phyloP scores from a whole-genome alignment of 441 rosid species.

The Kokia cookei region DNA sequence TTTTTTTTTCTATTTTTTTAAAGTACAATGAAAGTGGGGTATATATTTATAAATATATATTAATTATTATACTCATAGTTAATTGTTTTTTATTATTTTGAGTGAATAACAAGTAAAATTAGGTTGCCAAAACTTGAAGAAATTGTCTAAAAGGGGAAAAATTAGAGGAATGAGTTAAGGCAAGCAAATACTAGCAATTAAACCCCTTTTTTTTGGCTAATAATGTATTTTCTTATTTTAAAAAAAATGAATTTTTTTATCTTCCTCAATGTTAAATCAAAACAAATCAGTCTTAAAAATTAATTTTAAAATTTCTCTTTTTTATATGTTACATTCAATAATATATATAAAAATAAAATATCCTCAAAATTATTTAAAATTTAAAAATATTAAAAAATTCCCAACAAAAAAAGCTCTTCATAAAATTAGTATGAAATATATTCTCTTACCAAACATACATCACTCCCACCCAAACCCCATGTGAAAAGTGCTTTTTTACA shows the following conservation, averaged over 20 bases:
- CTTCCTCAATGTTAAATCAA: too few relatives aligned
- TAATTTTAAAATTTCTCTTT: too few relatives aligned
- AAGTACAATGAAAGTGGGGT: constrained; percentile 30
- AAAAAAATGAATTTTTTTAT: too few relatives aligned
- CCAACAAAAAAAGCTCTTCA: neutral
- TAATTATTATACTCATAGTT: neutral
- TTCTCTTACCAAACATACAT: neutral
- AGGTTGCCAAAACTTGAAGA: constrained; percentile 41
- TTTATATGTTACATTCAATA: too few relatives aligned
- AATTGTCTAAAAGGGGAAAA: constrained; percentile 18
- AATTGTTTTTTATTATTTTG: constrained; percentile 17
- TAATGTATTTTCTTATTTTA: neutral
- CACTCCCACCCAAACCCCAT: neutral
- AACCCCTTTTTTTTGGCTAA: neutral
- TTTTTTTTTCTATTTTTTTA: neutral
- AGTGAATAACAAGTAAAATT: constrained; percentile 56
- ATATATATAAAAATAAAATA: too few relatives aligned
- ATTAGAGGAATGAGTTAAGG: constrained; percentile 24
- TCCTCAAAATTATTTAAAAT: too few relatives aligned
- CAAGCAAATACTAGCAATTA: constrained; percentile 23
- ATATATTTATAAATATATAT: constrained; percentile 10
- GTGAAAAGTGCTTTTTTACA: neutral
- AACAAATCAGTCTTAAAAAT: too few relatives aligned
- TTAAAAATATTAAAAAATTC: neutral
- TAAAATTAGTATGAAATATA: too few relatives aligned